A percentile compares a stretch with the other conserved stretches of the same genome.
Conservation (phyloP, 352 stramenopile species). For the Phytophthora hibernalis region DNA sequence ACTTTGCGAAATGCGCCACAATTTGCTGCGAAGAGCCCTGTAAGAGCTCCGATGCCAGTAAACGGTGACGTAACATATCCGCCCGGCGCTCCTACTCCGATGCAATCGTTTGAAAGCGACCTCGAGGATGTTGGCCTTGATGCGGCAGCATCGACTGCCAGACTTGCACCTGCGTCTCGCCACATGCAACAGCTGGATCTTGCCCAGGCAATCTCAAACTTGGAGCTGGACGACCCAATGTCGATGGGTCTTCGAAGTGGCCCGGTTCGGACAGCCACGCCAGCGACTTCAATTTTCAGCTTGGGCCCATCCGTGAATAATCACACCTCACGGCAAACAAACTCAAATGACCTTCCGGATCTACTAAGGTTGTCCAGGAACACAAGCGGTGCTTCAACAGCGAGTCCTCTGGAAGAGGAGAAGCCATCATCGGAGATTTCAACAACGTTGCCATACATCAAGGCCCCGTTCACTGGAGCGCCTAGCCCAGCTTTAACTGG, state of each 20-base stretch:
- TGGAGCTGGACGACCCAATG: conserved; percentile 82
- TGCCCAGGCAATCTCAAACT: conserved; percentile 74
- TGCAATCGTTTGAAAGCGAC: conserved; percentile 38
- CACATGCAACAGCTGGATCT: conserved; percentile 86
- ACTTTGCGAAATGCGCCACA: conserved; percentile 18
- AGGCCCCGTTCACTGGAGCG: conserved; percentile 20
- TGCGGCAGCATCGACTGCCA: conserved; percentile 15
- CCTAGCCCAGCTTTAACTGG: conserved; percentile 4
- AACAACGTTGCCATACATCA: conserved; percentile 43
- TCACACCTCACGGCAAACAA: conserved; percentile 30
- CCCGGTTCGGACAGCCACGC: conserved; percentile 55
- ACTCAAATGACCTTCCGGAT: conserved; percentile 33
- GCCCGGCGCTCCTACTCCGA: conserved; percentile 30
- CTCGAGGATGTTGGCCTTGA: conserved; percentile 31
- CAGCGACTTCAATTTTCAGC: conserved; percentile 78
- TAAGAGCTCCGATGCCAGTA: conserved; percentile 3
- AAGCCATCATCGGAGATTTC: conserved; percentile 31
- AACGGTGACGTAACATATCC: neutral
- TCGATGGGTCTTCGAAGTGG: conserved; percentile 64
- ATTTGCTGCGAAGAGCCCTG: conserved; percentile 13
- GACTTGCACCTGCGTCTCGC: conserved; percentile 64
- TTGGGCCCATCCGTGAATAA: conserved; percentile 53
- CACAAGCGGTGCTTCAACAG: conserved; percentile 28
- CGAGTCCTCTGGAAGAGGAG: conserved; percentile 8
- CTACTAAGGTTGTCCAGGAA: conserved; percentile 38